These are phyloP conservation scores for Liquidambar formosana DNA, from an alignment of 164 flowering plant genomes.

Conservation along the genomic window DNA sequence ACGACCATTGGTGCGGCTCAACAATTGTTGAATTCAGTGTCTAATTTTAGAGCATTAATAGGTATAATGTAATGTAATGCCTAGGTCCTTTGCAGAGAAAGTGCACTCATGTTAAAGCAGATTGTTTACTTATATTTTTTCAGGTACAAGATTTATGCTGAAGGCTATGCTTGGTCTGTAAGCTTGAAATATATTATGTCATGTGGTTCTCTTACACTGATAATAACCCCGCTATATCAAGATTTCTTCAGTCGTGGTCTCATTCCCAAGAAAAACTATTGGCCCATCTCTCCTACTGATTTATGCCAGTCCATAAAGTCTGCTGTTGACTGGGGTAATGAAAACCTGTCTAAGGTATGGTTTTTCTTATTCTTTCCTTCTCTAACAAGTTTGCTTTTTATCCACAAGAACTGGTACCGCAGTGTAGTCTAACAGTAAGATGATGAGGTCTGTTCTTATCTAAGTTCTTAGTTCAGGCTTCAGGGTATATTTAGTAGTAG, in stretches of 20 bases:
- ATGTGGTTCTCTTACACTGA: conserved; percentile 67
- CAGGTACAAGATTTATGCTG: conserved; percentile 92
- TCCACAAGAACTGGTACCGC: not conserved
- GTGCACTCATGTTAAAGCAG: conserved; percentile 1
- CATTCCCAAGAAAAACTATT: conserved; percentile 51
- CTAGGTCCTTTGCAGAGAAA: not conserved
- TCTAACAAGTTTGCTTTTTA: not conserved
- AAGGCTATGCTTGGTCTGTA: conserved; percentile 96
- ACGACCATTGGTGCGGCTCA: too few relatives aligned
- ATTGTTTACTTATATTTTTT: conserved; percentile 7
- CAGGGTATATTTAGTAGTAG: too few relatives aligned
- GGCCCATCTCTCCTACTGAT: conserved; percentile 54
- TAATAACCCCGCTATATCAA: conserved; percentile 65
- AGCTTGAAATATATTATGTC: conserved; percentile 84
- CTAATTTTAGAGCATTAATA: too few relatives aligned
- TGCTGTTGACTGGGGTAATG: conserved; percentile 81
- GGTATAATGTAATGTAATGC: too few relatives aligned
- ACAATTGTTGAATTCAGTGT: too few relatives aligned
- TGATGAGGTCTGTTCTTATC: not conserved
- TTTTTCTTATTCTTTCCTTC: not conserved
- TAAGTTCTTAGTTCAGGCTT: too few relatives aligned
- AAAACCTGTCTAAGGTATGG: conserved; percentile 52
- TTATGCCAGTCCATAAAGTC: conserved; percentile 63
- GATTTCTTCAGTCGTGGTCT: conserved; percentile 92
- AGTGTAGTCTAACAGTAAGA: not conserved